Conservation (phyloP, 2,329 filamentous ascomycete species). For the Fusarium sp. region DNA sequence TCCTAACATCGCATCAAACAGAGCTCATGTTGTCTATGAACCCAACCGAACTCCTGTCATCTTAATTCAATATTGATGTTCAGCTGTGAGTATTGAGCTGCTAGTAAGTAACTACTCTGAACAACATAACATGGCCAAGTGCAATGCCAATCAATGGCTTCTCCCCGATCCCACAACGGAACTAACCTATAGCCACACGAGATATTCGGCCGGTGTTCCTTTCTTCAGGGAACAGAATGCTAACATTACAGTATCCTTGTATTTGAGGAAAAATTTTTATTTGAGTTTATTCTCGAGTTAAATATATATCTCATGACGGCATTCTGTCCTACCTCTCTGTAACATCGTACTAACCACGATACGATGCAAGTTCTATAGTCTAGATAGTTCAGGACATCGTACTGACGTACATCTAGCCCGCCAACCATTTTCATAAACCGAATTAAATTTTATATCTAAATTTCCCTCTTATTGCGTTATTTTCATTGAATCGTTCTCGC, state of each 20-base stretch:
- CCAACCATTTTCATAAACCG: too few species aligned
- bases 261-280: background rate
- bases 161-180: background rate
- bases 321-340: too few species aligned
- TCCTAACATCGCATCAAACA: background rate
- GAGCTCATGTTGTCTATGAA: background rate
- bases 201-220: background rate
- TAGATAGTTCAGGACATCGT: too few species aligned
- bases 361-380: background rate
- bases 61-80: fast-evolving
- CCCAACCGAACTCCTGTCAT: background rate
- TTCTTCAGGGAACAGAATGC: background rate
- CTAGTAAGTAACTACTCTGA: background rate
- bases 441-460: background rate
- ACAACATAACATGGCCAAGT: background rate
- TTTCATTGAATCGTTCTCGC: slow-evolving; percentile 12
- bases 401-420: background rate
- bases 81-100: background rate
- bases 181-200: background rate
- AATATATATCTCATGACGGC: background rate
- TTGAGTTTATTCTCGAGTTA: background rate
- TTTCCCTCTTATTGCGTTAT: background rate
- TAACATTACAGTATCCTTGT: background rate
- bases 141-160: background rate
- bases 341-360: background rate